Evolutionary conservation across 768 basidiomycete genomes (phyloP).

Genomic region (Naganishia vaughanmartiniae): DNA sequence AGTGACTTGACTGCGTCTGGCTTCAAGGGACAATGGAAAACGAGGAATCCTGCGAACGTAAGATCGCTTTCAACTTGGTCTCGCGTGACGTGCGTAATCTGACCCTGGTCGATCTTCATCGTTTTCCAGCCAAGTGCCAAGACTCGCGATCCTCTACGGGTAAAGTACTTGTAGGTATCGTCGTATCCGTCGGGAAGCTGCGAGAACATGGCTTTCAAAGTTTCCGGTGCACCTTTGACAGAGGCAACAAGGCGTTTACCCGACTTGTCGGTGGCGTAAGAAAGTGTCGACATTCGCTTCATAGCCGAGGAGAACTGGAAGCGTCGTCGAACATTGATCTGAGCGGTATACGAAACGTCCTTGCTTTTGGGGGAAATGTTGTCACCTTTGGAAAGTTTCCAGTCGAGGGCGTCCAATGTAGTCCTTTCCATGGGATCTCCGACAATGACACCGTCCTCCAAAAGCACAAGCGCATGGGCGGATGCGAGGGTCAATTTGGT

Average conservation of each 20-base stretch:
- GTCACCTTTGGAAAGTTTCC: slow-evolving; percentile 75
- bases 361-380: slow-evolving; percentile 62
- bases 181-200: slow-evolving; percentile 77
- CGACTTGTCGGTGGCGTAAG: slow-evolving; percentile 47
- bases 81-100: slow-evolving; percentile 83
- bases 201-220: slow-evolving; percentile 81
- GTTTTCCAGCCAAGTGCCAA: slow-evolving; percentile 86
- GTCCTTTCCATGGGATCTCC: slow-evolving; percentile 99
- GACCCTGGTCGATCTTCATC: slow-evolving; percentile 70
- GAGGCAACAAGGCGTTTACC: slow-evolving; percentile 54
- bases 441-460: slow-evolving; percentile 90
- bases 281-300: slow-evolving; percentile 94
- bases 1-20: slow-evolving; percentile 83
- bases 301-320: slow-evolving; percentile 98
- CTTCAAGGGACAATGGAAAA: slow-evolving; percentile 98
- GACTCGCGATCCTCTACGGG: slow-evolving; percentile 86
- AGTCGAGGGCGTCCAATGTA: slow-evolving; percentile 83
- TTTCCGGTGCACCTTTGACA: slow-evolving; percentile 97
- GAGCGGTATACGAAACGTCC: slow-evolving; percentile 55
- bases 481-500: slow-evolving; percentile 86
- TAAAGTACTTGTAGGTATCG: slow-evolving; percentile 91
- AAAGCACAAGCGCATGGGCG: slow-evolving; percentile 87
- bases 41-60: slow-evolving; percentile 89
- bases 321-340: slow-evolving; percentile 75
- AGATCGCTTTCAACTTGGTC: slow-evolving; percentile 75